phyloP scores from a whole-genome alignment of 1,284 basidiomycete genomes.

The Ganoderma sinense region DNA sequence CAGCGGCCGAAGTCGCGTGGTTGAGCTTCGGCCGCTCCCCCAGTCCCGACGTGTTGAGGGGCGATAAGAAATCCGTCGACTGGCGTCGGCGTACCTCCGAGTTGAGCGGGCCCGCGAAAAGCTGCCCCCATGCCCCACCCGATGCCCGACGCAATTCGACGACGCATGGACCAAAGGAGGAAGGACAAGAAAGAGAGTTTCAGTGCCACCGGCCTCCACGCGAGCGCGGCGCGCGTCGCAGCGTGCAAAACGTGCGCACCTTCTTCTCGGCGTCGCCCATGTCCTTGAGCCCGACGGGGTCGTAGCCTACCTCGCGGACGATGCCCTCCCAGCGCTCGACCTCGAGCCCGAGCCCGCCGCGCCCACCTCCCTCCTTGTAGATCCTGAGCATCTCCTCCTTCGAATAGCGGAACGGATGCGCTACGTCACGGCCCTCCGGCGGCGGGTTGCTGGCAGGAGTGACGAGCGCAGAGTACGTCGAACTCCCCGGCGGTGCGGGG shows the following conservation, averaged over 20 bases:
- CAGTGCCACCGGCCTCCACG: conserved; percentile 13
- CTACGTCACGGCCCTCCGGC: conserved; percentile 64
- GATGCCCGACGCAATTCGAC: neutral
- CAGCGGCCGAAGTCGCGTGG: conserved; percentile 54
- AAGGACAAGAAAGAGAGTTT: conserved; percentile 14
- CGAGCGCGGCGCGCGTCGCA: conserved; percentile 2
- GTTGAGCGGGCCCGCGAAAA: conserved; percentile 78
- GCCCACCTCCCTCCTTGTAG: conserved; percentile 82
- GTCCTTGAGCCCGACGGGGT: conserved; percentile 82
- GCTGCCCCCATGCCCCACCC: conserved; percentile 47
- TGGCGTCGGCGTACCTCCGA: conserved; percentile 84
- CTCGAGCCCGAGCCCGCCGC: conserved; percentile 80
- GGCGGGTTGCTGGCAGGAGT: conserved; percentile 60
- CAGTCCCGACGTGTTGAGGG: conserved; percentile 55
- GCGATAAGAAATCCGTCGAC: conserved; percentile 72
- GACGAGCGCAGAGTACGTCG: conserved; percentile 83
- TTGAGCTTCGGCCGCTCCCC: conserved; percentile 66
- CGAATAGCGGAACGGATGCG: conserved; percentile 85
- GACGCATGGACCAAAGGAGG: neutral
- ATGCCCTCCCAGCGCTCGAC: conserved; percentile 89
- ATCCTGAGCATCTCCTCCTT: conserved; percentile 87
- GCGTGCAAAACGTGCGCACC: conserved; percentile 54
- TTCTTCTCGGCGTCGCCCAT: conserved; percentile 88
- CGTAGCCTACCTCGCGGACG: conserved; percentile 75
- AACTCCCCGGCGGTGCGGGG: conserved; percentile 57